Evolutionary conservation across 1,139 yeast species (phyloP).

Genomic region (Kodamaea arcana): DNA sequence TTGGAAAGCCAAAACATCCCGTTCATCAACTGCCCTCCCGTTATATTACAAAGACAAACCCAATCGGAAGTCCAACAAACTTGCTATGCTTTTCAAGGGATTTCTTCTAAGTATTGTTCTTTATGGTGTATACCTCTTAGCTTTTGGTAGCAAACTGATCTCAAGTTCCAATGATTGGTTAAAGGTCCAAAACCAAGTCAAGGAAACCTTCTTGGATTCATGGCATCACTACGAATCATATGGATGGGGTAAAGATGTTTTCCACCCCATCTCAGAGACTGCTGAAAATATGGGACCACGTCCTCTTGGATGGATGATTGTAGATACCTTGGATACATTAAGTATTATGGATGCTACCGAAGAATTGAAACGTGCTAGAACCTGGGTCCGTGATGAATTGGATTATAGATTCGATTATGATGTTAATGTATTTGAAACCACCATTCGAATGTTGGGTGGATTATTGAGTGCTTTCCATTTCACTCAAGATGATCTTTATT

Average conservation of each 20-base stretch:
- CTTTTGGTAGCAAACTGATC: constrained; percentile 1
- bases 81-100: constrained; percentile 41
- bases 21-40: constrained; percentile 11
- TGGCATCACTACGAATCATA: constrained; percentile 75
- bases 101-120: constrained; percentile 35
- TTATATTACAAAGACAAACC: constrained; percentile 18
- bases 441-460: constrained; percentile 93
- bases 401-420: constrained; percentile 56
- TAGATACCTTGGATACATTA: constrained; percentile 83
- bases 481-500: constrained; percentile 63
- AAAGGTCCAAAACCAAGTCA: constrained; percentile 52
- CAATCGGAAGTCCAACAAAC: constrained; percentile 6
- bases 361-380: constrained; percentile 59
- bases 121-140: constrained; percentile 32
- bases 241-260: constrained; percentile 83
- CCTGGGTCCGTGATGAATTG: constrained; percentile 66
- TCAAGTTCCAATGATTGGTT: constrained; percentile 26
- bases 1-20: constrained; percentile 14
- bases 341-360: constrained; percentile 72
- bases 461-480: constrained; percentile 76
- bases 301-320: constrained; percentile 94
- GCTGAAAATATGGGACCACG: constrained; percentile 78
- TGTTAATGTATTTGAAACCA: constrained; percentile 87
- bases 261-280: constrained; percentile 50
- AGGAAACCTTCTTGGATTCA: constrained; percentile 62